phyloP scores from a whole-genome alignment of 2,329 filamentous ascomycete genomes.

The Ceratocystis papillata region DNA sequence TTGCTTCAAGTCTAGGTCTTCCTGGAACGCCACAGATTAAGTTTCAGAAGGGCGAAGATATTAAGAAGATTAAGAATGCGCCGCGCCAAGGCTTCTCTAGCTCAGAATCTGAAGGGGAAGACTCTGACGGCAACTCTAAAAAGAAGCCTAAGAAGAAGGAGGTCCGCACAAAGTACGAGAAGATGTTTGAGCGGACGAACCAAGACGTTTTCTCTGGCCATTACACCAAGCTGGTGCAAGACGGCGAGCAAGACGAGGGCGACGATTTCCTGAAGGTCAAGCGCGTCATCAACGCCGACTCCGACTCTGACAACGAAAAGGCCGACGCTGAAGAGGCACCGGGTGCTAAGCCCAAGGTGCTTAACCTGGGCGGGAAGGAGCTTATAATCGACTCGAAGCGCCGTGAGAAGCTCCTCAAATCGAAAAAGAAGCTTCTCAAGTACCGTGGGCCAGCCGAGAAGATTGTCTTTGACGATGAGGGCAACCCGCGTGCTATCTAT shows the following conservation, averaged over 20 bases:
- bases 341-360: conserved; percentile 43
- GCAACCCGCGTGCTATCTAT: conserved; percentile 72
- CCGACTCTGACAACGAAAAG: neutral
- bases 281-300: conserved; percentile 62
- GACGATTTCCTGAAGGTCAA: conserved; percentile 83
- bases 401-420: conserved; percentile 85
- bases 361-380: conserved; percentile 59
- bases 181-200: conserved; percentile 95
- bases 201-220: conserved; percentile 92
- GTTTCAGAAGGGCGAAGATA: conserved; percentile 80
- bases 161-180: conserved; percentile 88
- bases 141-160: conserved; percentile 54
- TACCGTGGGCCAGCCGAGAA: conserved; percentile 79
- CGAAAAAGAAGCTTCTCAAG: conserved; percentile 87
- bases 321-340: conserved; percentile 36
- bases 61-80: conserved; percentile 79
- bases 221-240: conserved; percentile 71
- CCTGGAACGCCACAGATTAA: conserved; percentile 88
- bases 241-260: conserved; percentile 49
- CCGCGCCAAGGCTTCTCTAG: conserved; percentile 56
- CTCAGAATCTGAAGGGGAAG: conserved; percentile 45
- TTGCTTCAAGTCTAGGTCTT: conserved; percentile 72
- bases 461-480: conserved; percentile 85
- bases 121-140: conserved; percentile 36
- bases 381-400: conserved; percentile 88